Percentiles rank a stretch among this genome's conserved stretches.
Evolutionary conservation across 2,329 filamentous ascomycete species (phyloP).

Genomic region (Fusarium papillatum): DNA sequence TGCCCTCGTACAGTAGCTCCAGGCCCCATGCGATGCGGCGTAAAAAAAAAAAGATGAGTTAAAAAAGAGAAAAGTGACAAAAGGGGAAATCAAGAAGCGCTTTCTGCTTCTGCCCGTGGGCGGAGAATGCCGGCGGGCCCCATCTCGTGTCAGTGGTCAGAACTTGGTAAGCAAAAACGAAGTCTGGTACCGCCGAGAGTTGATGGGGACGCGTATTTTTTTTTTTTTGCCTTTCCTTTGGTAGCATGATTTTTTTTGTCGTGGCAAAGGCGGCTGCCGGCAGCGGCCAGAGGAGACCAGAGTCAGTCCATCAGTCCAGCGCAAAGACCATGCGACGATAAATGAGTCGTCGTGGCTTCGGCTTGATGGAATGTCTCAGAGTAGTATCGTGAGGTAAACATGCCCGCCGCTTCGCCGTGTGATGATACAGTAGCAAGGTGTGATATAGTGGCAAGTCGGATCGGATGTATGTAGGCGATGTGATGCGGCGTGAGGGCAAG

Average conservation of each 20-base stretch:
- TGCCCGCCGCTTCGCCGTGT: not conserved
- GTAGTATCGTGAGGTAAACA: slow-evolving; percentile 13
- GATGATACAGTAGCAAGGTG: not conserved
- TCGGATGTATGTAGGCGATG: not conserved
- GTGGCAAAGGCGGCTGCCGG: slow-evolving; percentile 26
- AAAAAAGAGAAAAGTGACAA: not conserved
- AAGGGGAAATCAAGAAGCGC: not conserved
- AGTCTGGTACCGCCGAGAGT: not conserved
- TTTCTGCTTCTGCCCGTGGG: not conserved
- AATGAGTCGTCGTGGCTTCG: slow-evolving; percentile 1
- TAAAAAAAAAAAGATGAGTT: not conserved
- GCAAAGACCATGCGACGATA: not conserved
- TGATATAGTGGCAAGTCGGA: slow-evolving; percentile 3
- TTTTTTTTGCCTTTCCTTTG: not conserved
- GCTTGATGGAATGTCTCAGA: not conserved
- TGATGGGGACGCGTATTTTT: not conserved
- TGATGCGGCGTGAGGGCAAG: not conserved
- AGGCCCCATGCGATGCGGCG: not conserved
- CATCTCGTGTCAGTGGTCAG: slow-evolving; percentile 2
- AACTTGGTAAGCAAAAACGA: slow-evolving; percentile 12
- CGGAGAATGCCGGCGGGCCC: not conserved
- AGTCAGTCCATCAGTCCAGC: not conserved
- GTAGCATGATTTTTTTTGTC: not conserved
- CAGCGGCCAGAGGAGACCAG: slow-evolving; percentile 15
- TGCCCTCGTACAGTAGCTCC: not conserved